Evolutionary conservation across 768 basidiomycete species (phyloP).

Genomic region (Collybia sordida): DNA sequence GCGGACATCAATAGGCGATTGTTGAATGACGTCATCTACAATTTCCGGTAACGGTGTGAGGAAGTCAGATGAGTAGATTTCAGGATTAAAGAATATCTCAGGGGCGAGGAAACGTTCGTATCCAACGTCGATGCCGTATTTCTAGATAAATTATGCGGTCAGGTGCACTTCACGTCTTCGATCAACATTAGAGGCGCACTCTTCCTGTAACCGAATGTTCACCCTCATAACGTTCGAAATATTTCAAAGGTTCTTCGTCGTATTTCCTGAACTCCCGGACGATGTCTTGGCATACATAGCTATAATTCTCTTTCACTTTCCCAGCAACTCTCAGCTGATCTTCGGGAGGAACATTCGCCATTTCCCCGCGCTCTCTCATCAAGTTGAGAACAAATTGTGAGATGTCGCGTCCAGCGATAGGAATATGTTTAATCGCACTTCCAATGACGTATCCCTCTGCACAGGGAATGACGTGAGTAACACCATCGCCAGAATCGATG

Average conservation of each 20-base stretch:
- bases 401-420: constrained; percentile 97
- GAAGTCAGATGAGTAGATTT: constrained; percentile 97
- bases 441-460: constrained; percentile 99
- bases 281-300: constrained; percentile 98
- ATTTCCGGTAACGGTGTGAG: constrained; percentile 94
- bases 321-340: constrained; percentile 91
- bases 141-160: constrained; percentile 42
- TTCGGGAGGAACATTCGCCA: constrained; percentile 86
- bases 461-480: constrained; percentile 95
- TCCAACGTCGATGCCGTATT: constrained; percentile 93
- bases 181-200: constrained; percentile 46
- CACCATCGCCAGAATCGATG: constrained; percentile 98
- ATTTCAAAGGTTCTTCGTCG: constrained; percentile 92
- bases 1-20: constrained; percentile 95
- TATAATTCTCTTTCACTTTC: constrained; percentile 97
- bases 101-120: constrained; percentile 99
- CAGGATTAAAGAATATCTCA: constrained; percentile 99
- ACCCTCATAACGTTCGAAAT: constrained; percentile 91
- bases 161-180: background rate
- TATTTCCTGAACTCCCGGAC: constrained; percentile 99
- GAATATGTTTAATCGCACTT: constrained; percentile 97
- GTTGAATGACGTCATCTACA: constrained; percentile 93
- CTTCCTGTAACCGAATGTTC: constrained; percentile 91
- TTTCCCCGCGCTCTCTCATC: constrained; percentile 94
- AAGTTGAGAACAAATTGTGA: constrained; percentile 95